phyloP scores from a whole-genome alignment of 2,329 filamentous ascomycete genomes.

The Penicillium digitatum region DNA sequence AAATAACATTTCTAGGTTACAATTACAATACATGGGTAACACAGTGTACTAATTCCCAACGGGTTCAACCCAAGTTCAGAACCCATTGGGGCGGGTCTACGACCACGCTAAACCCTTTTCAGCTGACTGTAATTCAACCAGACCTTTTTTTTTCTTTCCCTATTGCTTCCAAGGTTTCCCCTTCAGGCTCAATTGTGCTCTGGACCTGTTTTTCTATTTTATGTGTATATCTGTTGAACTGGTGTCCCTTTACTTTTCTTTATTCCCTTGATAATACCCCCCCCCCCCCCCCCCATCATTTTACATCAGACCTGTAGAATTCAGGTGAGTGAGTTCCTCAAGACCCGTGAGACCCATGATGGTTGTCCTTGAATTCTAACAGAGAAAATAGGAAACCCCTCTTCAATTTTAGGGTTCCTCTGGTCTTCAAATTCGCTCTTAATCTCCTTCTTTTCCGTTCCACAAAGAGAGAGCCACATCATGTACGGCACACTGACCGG shows the following conservation, averaged over 20 bases:
- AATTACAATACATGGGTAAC: constrained; percentile 1
- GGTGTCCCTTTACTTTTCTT: constrained; percentile 9
- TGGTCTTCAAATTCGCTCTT: not conserved
- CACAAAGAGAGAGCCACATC: constrained; percentile 36
- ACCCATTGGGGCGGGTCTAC: constrained; percentile 24
- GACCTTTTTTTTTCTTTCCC: constrained; percentile 17
- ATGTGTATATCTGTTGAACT: constrained; percentile 9
- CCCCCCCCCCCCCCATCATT: too few species aligned
- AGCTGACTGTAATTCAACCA: constrained; percentile 32
- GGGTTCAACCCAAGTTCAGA: constrained; percentile 15
- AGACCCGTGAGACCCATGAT: not conserved
- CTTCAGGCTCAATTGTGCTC: constrained; percentile 7
- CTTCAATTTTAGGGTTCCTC: constrained; percentile 1
- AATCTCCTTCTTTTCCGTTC: not conserved
- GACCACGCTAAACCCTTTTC: constrained; percentile 32
- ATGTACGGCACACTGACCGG: constrained; percentile 84
- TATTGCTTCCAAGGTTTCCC: constrained; percentile 8
- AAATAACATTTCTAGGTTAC: not conserved
- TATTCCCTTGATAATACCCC: constrained; percentile 10
- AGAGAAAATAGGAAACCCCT: not conserved
- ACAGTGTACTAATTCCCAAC: constrained; percentile 2
- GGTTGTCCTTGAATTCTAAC: not conserved
- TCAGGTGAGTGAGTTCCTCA: not conserved
- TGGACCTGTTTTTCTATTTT: constrained; percentile 10
- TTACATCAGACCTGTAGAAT: not conserved